A percentile compares a stretch with the other conserved stretches of the same genome.
Evolutionary conservation across 2,329 filamentous ascomycete genomes (phyloP).

Genomic region (Xylaria sp.): DNA sequence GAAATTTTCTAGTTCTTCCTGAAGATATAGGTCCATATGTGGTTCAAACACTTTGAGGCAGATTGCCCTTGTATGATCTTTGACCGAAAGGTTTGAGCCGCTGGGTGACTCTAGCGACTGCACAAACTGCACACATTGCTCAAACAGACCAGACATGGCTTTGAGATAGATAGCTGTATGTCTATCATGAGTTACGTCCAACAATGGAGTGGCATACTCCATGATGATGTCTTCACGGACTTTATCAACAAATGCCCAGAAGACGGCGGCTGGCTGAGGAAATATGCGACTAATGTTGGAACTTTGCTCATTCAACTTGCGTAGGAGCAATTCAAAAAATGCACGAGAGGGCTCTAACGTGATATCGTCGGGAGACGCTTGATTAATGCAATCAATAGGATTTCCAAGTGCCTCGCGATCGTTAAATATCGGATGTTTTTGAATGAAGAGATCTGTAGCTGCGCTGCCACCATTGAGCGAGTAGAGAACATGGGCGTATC

Average conservation of each 20-base stretch:
- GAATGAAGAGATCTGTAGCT: conserved; percentile 85
- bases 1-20: conserved; percentile 91
- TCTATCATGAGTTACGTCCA: conserved; percentile 85
- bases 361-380: conserved; percentile 71
- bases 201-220: conserved; percentile 85
- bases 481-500: conserved; percentile 87
- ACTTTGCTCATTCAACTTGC: conserved; percentile 84
- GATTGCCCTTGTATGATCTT: conserved; percentile 72
- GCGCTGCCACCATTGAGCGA: conserved; percentile 82
- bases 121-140: conserved; percentile 83
- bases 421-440: conserved; percentile 85
- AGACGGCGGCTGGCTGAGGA: conserved; percentile 73
- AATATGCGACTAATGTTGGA: conserved; percentile 85
- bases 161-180: conserved; percentile 82
- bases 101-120: conserved; percentile 75
- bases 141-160: conserved; percentile 87
- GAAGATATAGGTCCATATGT: conserved; percentile 91
- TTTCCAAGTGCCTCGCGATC: conserved; percentile 77
- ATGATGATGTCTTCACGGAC: conserved; percentile 84
- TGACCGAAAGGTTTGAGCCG: conserved; percentile 68
- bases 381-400: conserved; percentile 83
- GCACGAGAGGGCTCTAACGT: conserved; percentile 80
- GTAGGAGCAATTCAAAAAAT: conserved; percentile 81
- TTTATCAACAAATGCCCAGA: conserved; percentile 82
- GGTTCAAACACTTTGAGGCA: conserved; percentile 84